Percentiles rank a stretch among this genome's conserved stretches.
Evolutionary conservation across 2,329 filamentous ascomycete species (phyloP).

Genomic region (Cladosporium sp.): DNA sequence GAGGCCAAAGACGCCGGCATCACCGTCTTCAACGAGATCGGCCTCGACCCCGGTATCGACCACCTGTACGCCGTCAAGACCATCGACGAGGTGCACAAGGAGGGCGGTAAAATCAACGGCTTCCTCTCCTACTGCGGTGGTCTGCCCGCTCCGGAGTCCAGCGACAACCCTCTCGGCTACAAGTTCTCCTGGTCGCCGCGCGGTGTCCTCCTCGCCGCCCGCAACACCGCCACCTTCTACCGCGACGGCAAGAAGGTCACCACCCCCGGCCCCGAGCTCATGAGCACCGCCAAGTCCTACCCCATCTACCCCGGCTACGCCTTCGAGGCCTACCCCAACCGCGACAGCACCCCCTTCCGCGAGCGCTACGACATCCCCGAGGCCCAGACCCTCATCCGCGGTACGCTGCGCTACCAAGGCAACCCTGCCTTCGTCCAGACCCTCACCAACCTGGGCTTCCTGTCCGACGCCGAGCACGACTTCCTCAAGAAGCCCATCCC

Average conservation of each 20-base stretch:
- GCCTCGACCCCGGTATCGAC: slow-evolving; percentile 66
- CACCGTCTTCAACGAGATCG: slow-evolving; percentile 97
- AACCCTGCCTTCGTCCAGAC: slow-evolving; percentile 87
- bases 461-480: slow-evolving; percentile 62
- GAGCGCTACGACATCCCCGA: slow-evolving; percentile 90
- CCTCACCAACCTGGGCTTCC: slow-evolving; percentile 85
- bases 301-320: slow-evolving; percentile 82
- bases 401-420: slow-evolving; percentile 78
- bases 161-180: slow-evolving; percentile 86
- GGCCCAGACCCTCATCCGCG: slow-evolving; percentile 77
- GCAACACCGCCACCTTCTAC: slow-evolving; percentile 79
- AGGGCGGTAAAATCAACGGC: slow-evolving; percentile 73
- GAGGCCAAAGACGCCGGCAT: slow-evolving; percentile 84
- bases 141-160: slow-evolving; percentile 60
- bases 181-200: slow-evolving; percentile 75
- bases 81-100: slow-evolving; percentile 80
- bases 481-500: slow-evolving; percentile 57
- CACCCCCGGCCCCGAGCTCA: slow-evolving; percentile 47
- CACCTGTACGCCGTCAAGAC: slow-evolving; percentile 78
- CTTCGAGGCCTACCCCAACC: slow-evolving; percentile 89
- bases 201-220: slow-evolving; percentile 79
- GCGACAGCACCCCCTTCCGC: slow-evolving; percentile 80
- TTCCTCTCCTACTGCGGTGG: slow-evolving; percentile 86
- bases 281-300: slow-evolving; percentile 84
- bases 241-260: slow-evolving; percentile 67